phyloP scores from a whole-genome alignment of 192 early-diverging fungal genomes.

The Umbelopsis sp. region DNA sequence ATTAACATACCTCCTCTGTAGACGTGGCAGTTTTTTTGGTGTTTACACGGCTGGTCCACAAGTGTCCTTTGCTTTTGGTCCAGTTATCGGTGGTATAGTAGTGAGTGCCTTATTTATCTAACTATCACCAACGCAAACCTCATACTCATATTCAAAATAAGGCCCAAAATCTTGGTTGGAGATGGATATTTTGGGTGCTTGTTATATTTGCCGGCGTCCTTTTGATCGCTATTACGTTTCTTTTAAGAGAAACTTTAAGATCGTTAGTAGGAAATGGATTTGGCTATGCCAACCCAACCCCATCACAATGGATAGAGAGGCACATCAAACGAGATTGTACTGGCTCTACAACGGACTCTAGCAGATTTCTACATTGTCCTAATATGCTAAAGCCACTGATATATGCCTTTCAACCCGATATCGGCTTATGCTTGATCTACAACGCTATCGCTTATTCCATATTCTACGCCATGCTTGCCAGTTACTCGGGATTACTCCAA shows the following conservation, averaged over 20 bases:
- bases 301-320: constrained; percentile 22
- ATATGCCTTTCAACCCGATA: constrained; percentile 3
- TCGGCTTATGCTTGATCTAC: constrained; percentile 31
- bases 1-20: constrained; percentile 25
- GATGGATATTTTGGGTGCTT: constrained; percentile 49
- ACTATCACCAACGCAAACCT: neutral
- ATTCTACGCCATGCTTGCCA: constrained; percentile 38
- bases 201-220: constrained; percentile 26
- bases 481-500: constrained; percentile 41
- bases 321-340: neutral
- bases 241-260: constrained; percentile 50
- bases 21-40: constrained; percentile 28
- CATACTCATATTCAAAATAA: neutral
- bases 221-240: constrained; percentile 35
- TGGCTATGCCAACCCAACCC: constrained; percentile 39
- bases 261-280: constrained; percentile 43
- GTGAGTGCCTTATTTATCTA: neutral
- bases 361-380: constrained; percentile 29
- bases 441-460: constrained; percentile 34
- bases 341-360: neutral
- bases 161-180: neutral
- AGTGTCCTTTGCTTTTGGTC: constrained; percentile 24
- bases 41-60: constrained; percentile 24
- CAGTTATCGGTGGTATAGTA: constrained; percentile 30
- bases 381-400: constrained; percentile 34